phyloP scores from a whole-genome alignment of 352 stramenopile genomes.

The Phytophthora macrochlamydospora region DNA sequence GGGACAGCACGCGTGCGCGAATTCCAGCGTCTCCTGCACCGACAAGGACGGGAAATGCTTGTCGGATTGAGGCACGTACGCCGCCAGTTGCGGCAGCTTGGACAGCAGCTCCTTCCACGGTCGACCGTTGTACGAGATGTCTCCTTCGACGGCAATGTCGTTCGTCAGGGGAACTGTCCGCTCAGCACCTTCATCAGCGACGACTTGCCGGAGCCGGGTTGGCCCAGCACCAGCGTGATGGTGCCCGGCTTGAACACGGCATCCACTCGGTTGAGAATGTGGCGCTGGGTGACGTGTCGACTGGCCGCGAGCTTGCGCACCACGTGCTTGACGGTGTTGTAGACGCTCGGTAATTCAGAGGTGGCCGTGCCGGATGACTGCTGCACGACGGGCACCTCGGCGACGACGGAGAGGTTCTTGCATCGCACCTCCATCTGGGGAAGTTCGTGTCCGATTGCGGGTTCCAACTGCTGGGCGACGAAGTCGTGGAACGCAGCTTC shows the following conservation, averaged over 20 bases:
- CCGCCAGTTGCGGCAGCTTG: slow-evolving; percentile 21
- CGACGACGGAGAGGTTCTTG: slow-evolving; percentile 37
- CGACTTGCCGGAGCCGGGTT: slow-evolving; percentile 47
- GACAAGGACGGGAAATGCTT: slow-evolving; percentile 31
- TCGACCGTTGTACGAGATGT: slow-evolving; percentile 40
- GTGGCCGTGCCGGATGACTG: slow-evolving; percentile 5
- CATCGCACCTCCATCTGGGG: slow-evolving; percentile 47
- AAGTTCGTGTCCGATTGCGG: slow-evolving; percentile 26
- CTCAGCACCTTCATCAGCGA: slow-evolving; percentile 44
- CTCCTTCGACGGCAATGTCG: slow-evolving; percentile 26
- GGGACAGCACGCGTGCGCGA: slow-evolving; percentile 25
- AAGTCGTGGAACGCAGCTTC: slow-evolving; percentile 32
- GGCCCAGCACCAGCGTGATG: slow-evolving; percentile 42
- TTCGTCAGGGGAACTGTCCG: slow-evolving; percentile 37
- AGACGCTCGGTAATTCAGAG: slow-evolving; percentile 34
- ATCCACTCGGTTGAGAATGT: slow-evolving; percentile 37
- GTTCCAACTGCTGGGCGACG: slow-evolving; percentile 28
- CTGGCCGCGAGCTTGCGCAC: slow-evolving; percentile 15
- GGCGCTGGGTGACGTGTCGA: slow-evolving; percentile 6
- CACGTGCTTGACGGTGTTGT: slow-evolving; percentile 29
- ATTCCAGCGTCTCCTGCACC: slow-evolving; percentile 40
- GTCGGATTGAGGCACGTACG: slow-evolving; percentile 33
- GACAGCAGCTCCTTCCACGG: slow-evolving; percentile 12
- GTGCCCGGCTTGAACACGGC: slow-evolving; percentile 44
- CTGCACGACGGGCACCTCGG: slow-evolving; percentile 40